Base-by-base conservation (phyloP, 371 early-diverging fungal genomes). In the Mortierella sp. region DNA sequence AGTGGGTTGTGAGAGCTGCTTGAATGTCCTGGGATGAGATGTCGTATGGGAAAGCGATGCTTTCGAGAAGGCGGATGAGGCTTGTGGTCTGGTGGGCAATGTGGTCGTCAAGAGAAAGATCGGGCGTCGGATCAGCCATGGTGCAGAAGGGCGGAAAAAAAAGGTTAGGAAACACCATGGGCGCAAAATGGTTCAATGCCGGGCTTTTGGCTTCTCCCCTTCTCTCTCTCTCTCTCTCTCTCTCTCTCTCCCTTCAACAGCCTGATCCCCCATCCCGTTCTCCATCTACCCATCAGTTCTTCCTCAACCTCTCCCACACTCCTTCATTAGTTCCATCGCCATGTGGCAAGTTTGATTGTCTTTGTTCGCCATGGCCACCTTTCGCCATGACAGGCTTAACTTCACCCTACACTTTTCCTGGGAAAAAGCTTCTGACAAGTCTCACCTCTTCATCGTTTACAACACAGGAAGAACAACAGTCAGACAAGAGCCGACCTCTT, bases 401-500 rank as follows among this genome's bases (percentile, higher is more conserved):
- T n/a, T n/a, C n/a, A n/a, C n/a, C n/a, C n/a, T n/a, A n/a, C n/a
- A n/a, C n/a, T n/a, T n/a, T n/a, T n/a, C n/a, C n/a, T n/a, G n/a
- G n/a, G n/a, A n/a, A n/a, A n/a, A 9, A 47, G n/a, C 47, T 7
- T 22, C 47, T 47, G 24, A 47, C 25, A 25, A 8, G 1, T 19
- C 19, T 21, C 45, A 17, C 17, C 25, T 21, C 44, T n/a, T 58
- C n/a, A 14, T 40, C 21, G 21, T n/a, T 56, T 39, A 31, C 12
- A 9, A 3, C 19, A 63, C 46, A 74, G 74, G 74, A 74, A 74
- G 60, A 74, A 67, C 52, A 44, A 57, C 10, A 60, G 39, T 47
- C 74, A 74, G 45, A 56, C 53, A 48, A 46, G 77, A 54, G n/a
- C 57, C 34, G 69, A 76, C 41, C 65, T 76, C 52, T 76, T 76